Percentiles rank a stretch among this genome's conserved stretches.
Evolutionary conservation across 2,329 filamentous ascomycete species (phyloP).

Genomic region (Fusarium sp.): DNA sequence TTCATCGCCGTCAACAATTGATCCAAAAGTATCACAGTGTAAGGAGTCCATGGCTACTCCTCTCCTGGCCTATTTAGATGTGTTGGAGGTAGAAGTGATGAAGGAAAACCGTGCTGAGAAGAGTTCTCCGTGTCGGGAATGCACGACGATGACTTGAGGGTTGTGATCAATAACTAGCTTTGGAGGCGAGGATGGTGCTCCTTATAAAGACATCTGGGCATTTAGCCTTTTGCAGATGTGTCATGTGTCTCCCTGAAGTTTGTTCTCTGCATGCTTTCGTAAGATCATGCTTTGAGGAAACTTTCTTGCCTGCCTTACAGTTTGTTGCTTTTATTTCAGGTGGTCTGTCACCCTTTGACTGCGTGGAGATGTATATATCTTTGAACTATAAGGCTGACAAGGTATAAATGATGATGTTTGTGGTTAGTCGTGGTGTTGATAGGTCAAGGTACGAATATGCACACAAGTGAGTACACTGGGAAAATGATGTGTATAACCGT

Average conservation of each 20-base stretch:
- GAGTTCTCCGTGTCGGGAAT: neutral
- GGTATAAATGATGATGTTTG: neutral
- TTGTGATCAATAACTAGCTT: neutral
- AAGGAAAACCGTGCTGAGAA: too few relatives aligned
- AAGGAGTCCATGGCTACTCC: neutral
- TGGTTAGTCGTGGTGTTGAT: neutral
- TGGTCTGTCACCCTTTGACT: neutral
- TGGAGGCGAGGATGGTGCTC: neutral
- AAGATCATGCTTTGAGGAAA: neutral
- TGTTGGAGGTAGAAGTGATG: neutral
- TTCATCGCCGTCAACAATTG: neutral
- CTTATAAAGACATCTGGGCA: neutral
- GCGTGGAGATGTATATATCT: neutral
- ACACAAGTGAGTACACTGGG: neutral
- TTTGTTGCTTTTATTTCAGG: neutral
- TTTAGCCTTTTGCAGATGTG: neutral
- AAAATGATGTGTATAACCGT: neutral
- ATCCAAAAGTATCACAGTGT: neutral
- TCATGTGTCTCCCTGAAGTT: neutral
- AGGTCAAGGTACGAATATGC: neutral
- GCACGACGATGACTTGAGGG: neutral
- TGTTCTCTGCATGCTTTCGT: neutral
- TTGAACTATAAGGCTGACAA: neutral
- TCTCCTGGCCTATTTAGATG: neutral
- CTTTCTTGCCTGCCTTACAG: neutral